Evolutionary conservation across 495 filamentous ascomycete species (phyloP).

Genomic region (Penicillium cinerascens): DNA sequence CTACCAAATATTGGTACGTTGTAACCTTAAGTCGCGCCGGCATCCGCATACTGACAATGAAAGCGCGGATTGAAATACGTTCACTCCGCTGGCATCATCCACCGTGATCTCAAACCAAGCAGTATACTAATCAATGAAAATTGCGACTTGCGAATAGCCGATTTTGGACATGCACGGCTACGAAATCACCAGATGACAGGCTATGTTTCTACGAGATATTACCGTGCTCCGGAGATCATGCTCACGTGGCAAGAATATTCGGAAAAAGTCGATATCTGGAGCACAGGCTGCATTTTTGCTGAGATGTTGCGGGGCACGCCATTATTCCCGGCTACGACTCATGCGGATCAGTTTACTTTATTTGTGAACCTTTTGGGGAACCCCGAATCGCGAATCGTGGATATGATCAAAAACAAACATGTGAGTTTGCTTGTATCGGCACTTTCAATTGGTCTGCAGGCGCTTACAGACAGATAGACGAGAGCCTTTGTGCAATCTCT

Average conservation of each 20-base stretch:
- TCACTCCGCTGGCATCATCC: slow-evolving; percentile 88
- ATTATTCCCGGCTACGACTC: slow-evolving; percentile 66
- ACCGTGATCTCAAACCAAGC: slow-evolving; percentile 87
- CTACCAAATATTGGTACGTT: slow-evolving; percentile 79
- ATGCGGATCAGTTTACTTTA: slow-evolving; percentile 92
- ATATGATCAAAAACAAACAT: background rate
- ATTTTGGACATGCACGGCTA: slow-evolving; percentile 87
- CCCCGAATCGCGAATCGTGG: slow-evolving; percentile 49
- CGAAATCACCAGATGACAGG: slow-evolving; percentile 97
- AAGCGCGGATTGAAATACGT: slow-evolving; percentile 89
- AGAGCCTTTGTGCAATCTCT: background rate
- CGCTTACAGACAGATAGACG: background rate
- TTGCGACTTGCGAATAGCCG: slow-evolving; percentile 93
- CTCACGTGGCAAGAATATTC: slow-evolving; percentile 97
- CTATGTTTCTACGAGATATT: slow-evolving; percentile 92
- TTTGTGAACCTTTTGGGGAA: slow-evolving; percentile 89
- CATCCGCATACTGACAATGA: background rate
- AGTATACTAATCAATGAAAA: slow-evolving; percentile 97
- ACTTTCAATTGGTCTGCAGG: background rate
- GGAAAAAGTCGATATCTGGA: slow-evolving; percentile 95
- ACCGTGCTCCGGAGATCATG: slow-evolving; percentile 85
- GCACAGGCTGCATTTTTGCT: slow-evolving; percentile 90
- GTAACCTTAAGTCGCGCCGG: background rate
- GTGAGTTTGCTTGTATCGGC: background rate
- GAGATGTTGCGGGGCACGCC: slow-evolving; percentile 96